These are phyloP conservation scores for Allium cepa DNA, from an alignment of 106 monocot species.

Conservation along the genomic window DNA sequence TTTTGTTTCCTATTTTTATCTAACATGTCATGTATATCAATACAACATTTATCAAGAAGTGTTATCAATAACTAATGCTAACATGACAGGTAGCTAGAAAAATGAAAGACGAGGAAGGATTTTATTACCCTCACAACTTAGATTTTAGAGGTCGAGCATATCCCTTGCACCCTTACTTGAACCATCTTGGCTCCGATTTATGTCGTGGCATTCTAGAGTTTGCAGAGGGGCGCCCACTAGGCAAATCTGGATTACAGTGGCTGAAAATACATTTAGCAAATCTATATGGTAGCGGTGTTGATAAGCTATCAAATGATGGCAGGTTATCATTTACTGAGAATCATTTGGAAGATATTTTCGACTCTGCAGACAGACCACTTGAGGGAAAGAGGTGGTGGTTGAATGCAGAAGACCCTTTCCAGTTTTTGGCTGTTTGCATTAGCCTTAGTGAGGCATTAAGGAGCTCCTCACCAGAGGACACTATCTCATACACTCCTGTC, in stretches of 20 bases:
- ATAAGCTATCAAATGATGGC: conserved; percentile 84
- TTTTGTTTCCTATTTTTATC: neutral
- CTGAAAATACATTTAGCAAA: conserved; percentile 97
- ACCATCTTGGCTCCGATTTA: conserved; percentile 95
- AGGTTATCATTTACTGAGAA: conserved; percentile 79
- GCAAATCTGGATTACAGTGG: conserved; percentile 83
- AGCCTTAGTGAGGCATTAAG: conserved; percentile 93
- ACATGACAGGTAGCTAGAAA: conserved; percentile 78
- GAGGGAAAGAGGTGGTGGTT: conserved; percentile 97
- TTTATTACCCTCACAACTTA: conserved; percentile 95
- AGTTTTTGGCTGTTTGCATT: conserved; percentile 95
- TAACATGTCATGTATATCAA: no score
- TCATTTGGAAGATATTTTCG: conserved; percentile 87
- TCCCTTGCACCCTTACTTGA: conserved; percentile 96
- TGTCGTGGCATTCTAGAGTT: conserved; percentile 94
- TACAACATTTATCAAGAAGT: no score
- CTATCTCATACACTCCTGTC: conserved; percentile 80
- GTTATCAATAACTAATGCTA: no score
- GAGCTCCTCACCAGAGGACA: conserved; percentile 82
- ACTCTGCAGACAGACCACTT: conserved; percentile 92
- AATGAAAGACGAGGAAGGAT: conserved; percentile 95
- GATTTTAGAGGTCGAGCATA: conserved; percentile 99
- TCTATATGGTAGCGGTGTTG: conserved; percentile 86
- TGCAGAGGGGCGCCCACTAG: conserved; percentile 76
- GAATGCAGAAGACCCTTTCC: conserved; percentile 90